These are phyloP conservation scores for Aureobasidium sp. DNA, from an alignment of 2,329 filamentous ascomycete species.

Conservation along the genomic window DNA sequence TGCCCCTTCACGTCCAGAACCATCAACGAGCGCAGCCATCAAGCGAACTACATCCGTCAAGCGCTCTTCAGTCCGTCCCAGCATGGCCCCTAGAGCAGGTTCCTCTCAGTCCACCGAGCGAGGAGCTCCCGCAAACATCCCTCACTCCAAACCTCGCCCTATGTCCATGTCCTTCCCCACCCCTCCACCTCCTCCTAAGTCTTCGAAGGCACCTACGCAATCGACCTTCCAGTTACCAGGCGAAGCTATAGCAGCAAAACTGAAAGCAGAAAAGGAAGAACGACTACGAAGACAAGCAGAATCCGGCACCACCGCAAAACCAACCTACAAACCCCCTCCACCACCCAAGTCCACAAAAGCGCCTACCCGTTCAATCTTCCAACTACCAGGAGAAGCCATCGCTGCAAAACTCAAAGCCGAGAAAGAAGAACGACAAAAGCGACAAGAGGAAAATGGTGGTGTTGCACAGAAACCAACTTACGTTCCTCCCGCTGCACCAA, in stretches of 20 bases:
- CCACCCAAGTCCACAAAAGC: conserved; percentile 14
- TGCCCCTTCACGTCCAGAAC: background rate
- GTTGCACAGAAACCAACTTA: background rate
- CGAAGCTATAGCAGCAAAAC: conserved; percentile 43
- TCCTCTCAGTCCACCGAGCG: conserved; percentile 17
- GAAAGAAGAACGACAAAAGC: conserved; percentile 38
- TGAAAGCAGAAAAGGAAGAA: conserved; percentile 43
- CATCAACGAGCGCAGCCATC: background rate
- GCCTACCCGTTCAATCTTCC: conserved; percentile 40
- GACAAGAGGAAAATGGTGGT: conserved; percentile 26
- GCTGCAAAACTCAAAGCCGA: conserved; percentile 44
- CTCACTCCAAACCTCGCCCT: conserved; percentile 36
- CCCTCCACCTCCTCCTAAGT: conserved; percentile 39
- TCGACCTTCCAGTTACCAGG: conserved; percentile 45
- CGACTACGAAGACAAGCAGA: conserved; percentile 35
- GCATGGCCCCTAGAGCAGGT: conserved; percentile 9
- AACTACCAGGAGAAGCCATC: conserved; percentile 44
- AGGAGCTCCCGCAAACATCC: conserved; percentile 19
- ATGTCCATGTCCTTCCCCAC: conserved; percentile 40
- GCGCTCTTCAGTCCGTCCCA: background rate
- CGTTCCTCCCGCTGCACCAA: background rate
- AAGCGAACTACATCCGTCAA: background rate
- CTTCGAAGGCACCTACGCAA: conserved; percentile 40
- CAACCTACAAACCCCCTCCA: background rate
- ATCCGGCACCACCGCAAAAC: background rate